Evolutionary conservation across 331 rosid genomes (phyloP), one percentile per base, ranked within the genome.

Genomic region (Telfairia occidentalis): DNA sequence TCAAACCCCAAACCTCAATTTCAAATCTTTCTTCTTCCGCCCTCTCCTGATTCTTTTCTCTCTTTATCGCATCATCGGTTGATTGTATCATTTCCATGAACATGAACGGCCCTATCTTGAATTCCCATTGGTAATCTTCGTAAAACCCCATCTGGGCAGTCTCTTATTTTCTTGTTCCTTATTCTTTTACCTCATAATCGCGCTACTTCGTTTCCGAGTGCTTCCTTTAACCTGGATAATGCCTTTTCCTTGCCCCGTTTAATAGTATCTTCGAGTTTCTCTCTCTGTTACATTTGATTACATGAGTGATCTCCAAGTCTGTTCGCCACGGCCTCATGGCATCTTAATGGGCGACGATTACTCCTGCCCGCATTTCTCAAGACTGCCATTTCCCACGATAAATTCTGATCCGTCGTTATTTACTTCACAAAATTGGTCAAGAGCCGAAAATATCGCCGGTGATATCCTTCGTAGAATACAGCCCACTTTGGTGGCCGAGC

Each of bases 401-500:
- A 82, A 73, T 42, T 83, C 88, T 32, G 91, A 86, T 85, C 87
- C 86, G 8, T 81, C 78, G 18, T 80, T 75, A 21, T 78, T 87
- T 42, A 35, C 79, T 78, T 70, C 45, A 0, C 87, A 82, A 2
- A 79, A 83, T 59, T 92, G 86, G 90, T 76, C 77, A 1, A 77
- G 60, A n/a, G 94, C 92, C 0, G 92, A 92, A 85, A 70, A 23
- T 67, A 76, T 83, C 1, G 63, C 82, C 16, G 32, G 7, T 0
- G 85, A 81, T 71, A 85, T 92, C 71, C 81, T 90, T 66, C 65
- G 81, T 40, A 82, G 79, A 83, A 90, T 92, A 78, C 92, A 71
- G 73, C 96, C 97, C 0, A 90, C 89, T 76, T 76, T 77, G 74
- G 87, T 78, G 13, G 85, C 94, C 10, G 84, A 92, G 80, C 80